Conservation (phyloP, 2,329 filamentous ascomycete species). For the Arthrobotrys sinensis region DNA sequence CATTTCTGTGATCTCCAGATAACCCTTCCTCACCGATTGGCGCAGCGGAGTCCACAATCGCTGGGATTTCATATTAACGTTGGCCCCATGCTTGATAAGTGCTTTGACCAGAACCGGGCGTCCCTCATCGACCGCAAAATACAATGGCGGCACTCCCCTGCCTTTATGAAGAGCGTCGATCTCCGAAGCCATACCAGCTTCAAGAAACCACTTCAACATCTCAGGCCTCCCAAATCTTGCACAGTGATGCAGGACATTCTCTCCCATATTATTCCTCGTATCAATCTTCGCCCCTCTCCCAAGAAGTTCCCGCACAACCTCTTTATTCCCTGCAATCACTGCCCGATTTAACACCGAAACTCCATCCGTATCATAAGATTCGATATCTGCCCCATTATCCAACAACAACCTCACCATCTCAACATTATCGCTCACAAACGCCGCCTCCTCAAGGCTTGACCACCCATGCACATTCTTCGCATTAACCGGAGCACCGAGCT, state of each 20-base stretch:
- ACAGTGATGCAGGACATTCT: slow-evolving; percentile 27
- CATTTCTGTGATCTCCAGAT: slow-evolving; percentile 43
- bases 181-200: slow-evolving; percentile 31
- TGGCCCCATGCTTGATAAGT: slow-evolving; percentile 32
- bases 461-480: slow-evolving; percentile 35
- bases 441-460: slow-evolving; percentile 43
- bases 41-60: slow-evolving; percentile 46
- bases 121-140: slow-evolving; percentile 35
- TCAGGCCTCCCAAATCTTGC: slow-evolving; percentile 27
- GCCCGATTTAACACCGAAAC: slow-evolving; percentile 34
- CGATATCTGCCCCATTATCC: slow-evolving; percentile 40
- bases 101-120: slow-evolving; percentile 13
- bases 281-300: slow-evolving; percentile 24
- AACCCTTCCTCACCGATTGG: slow-evolving; percentile 40
- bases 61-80: slow-evolving; percentile 32
- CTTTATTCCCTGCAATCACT: slow-evolving; percentile 24
- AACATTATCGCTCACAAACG: slow-evolving; percentile 18
- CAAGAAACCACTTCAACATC: slow-evolving; percentile 34
- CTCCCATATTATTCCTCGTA: neutral
- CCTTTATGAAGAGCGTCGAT: slow-evolving; percentile 19
- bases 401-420: slow-evolving; percentile 36
- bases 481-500: slow-evolving; percentile 40
- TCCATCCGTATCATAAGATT: neutral
- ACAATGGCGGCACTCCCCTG: slow-evolving; percentile 25
- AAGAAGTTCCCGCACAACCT: slow-evolving; percentile 16